phyloP scores from a whole-genome alignment of 352 stramenopile species.

The Elongisporangium prolatum region DNA sequence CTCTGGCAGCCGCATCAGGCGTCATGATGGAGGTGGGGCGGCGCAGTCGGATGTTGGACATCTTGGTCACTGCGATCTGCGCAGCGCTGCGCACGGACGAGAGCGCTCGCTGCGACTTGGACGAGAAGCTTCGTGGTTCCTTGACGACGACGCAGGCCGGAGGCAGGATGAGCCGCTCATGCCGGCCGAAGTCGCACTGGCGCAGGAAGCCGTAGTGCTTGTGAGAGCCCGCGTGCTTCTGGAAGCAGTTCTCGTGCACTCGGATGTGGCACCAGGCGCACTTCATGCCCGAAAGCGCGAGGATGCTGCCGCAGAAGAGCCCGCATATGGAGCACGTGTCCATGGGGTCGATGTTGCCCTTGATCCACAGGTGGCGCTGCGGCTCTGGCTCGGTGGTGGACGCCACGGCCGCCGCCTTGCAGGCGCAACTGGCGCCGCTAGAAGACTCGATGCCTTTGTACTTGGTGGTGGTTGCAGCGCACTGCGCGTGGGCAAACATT shows the following conservation, averaged over 20 bases:
- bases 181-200: conserved; percentile 66
- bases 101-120: conserved; percentile 58
- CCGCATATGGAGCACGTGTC: conserved; percentile 76
- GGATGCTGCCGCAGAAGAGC: conserved; percentile 76
- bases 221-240: conserved; percentile 17
- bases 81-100: conserved; percentile 64
- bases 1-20: background rate
- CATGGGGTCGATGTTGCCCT: conserved; percentile 82
- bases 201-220: conserved; percentile 28
- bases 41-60: conserved; percentile 64
- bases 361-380: conserved; percentile 67
- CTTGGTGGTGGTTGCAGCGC: conserved; percentile 47
- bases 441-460: conserved; percentile 21
- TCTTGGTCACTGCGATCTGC: conserved; percentile 62
- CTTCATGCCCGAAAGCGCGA: conserved; percentile 74
- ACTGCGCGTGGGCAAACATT: conserved; percentile 79
- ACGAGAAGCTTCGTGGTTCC: conserved; percentile 26
- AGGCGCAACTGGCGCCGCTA: conserved; percentile 6
- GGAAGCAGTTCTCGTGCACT: conserved; percentile 78
- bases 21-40: conserved; percentile 12
- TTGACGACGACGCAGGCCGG: conserved; percentile 53
- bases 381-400: conserved; percentile 6
- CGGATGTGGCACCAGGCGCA: conserved; percentile 79
- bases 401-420: conserved; percentile 15
- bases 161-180: conserved; percentile 60